phyloP scores from a whole-genome alignment of 495 filamentous ascomycete species.

The Cudoniella acicularis region DNA sequence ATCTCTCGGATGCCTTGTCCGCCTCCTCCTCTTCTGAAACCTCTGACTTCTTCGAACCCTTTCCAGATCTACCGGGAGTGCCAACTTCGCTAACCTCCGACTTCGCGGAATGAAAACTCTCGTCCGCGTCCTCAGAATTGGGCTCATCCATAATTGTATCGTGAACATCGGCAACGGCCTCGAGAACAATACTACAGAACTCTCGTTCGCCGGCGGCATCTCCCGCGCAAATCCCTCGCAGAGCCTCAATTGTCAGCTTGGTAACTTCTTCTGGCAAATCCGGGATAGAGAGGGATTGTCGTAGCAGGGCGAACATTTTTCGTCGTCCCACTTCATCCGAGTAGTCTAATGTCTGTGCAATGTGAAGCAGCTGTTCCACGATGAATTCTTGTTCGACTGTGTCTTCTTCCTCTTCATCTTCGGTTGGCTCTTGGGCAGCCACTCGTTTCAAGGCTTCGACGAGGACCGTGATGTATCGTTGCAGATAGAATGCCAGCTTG shows the following conservation, averaged over 20 bases:
- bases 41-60: slow-evolving; percentile 36
- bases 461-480: slow-evolving; percentile 72
- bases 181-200: slow-evolving; percentile 88
- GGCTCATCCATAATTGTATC: slow-evolving; percentile 72
- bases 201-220: slow-evolving; percentile 80
- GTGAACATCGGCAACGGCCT: slow-evolving; percentile 93
- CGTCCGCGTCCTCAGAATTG: slow-evolving; percentile 56
- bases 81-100: slow-evolving; percentile 74
- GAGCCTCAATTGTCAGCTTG: slow-evolving; percentile 77
- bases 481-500: slow-evolving; percentile 76
- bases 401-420: slow-evolving; percentile 68
- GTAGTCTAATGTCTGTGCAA: slow-evolving; percentile 88
- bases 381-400: slow-evolving; percentile 86
- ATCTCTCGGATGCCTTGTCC: slow-evolving; percentile 83
- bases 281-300: slow-evolving; percentile 78
- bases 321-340: slow-evolving; percentile 90
- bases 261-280: slow-evolving; percentile 91
- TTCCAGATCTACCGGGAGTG: slow-evolving; percentile 49
- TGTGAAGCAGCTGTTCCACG: slow-evolving; percentile 90
- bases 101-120: slow-evolving; percentile 87
- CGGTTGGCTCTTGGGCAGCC: slow-evolving; percentile 46
- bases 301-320: slow-evolving; percentile 88
- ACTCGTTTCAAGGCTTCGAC: slow-evolving; percentile 61
- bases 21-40: slow-evolving; percentile 68
- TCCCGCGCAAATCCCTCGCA: slow-evolving; percentile 75